A percentile compares a stretch with the other conserved stretches of the same genome.
phyloP scores from a whole-genome alignment of 345 rosid species.

The Raphanus sativus region DNA sequence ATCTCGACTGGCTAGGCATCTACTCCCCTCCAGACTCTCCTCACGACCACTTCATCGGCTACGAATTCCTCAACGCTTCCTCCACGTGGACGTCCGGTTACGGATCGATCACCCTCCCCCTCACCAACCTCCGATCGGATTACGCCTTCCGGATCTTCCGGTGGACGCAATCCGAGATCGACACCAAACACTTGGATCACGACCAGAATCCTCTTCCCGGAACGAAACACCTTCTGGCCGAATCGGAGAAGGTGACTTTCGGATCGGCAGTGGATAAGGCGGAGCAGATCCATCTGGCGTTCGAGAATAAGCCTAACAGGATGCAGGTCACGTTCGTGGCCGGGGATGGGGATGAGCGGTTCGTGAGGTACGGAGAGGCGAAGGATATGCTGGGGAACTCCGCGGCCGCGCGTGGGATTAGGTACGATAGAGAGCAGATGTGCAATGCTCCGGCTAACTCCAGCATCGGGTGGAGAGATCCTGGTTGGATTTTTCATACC shows the following conservation, averaged over 20 bases:
- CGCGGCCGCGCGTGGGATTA: slow-evolving; percentile 54
- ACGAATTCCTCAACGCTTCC: slow-evolving; percentile 69
- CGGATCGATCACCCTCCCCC: slow-evolving; percentile 65
- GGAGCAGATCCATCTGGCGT: slow-evolving; percentile 85
- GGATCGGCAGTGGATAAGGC: slow-evolving; percentile 52
- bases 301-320: slow-evolving; percentile 51
- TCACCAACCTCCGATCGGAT: slow-evolving; percentile 72
- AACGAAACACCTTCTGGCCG: slow-evolving; percentile 53
- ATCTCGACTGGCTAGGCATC: slow-evolving; percentile 83
- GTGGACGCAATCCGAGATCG: slow-evolving; percentile 66
- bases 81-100: slow-evolving; percentile 60
- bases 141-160: slow-evolving; percentile 91
- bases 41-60: slow-evolving; percentile 67
- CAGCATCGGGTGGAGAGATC: slow-evolving; percentile 86
- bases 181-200: slow-evolving; percentile 58
- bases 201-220: slow-evolving; percentile 84
- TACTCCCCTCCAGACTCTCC: slow-evolving; percentile 79
- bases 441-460: slow-evolving; percentile 82
- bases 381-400: slow-evolving; percentile 45
- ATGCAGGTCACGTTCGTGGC: slow-evolving; percentile 82
- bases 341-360: slow-evolving; percentile 63
- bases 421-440: slow-evolving; percentile 83
- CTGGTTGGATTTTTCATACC: slow-evolving; percentile 79
- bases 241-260: slow-evolving; percentile 54
- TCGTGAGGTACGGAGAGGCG: slow-evolving; percentile 65